These are phyloP conservation scores for Jasminum sambac DNA, from an alignment of 257 asterid genomes.

Conservation along the genomic window DNA sequence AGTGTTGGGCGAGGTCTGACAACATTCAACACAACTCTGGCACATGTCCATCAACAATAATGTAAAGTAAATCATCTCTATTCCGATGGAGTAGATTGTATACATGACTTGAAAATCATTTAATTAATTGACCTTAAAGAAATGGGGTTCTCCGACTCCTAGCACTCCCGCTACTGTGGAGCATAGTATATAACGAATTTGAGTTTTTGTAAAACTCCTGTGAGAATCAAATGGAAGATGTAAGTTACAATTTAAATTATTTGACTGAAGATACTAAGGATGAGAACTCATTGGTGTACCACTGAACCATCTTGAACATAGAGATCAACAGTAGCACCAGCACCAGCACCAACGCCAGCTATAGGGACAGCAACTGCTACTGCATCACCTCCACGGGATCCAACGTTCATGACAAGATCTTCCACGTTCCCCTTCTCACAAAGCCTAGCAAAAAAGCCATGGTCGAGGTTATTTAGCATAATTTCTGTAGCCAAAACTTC, in stretches of 20 bases:
- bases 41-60: constrained; percentile 67
- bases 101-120: not conserved
- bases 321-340: not conserved
- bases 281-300: not conserved
- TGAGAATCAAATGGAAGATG: constrained; percentile 15
- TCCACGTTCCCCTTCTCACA: constrained; percentile 60
- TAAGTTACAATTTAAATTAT: not conserved
- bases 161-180: constrained; percentile 91
- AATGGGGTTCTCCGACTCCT: constrained; percentile 99
- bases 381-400: constrained; percentile 51
- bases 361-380: constrained; percentile 39
- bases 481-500: too few species aligned
- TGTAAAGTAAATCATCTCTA: constrained; percentile 2
- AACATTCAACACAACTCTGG: constrained; percentile 87
- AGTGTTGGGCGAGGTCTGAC: constrained; percentile 75
- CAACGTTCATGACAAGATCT: constrained; percentile 50
- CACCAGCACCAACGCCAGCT: constrained; percentile 33
- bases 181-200: constrained; percentile 89
- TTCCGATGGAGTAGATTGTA: constrained; percentile 7
- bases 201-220: constrained; percentile 97
- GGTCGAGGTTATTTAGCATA: too few species aligned
- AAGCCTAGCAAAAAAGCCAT: constrained; percentile 65
- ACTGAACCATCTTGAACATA: not conserved
- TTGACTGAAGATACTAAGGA: not conserved
- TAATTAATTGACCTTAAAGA: constrained; percentile 64